Evolutionary conservation across 176 grass and related monocot genomes (phyloP), one percentile per base, ranked within the genome.

Genomic region (Rhynchospora tenuis): DNA sequence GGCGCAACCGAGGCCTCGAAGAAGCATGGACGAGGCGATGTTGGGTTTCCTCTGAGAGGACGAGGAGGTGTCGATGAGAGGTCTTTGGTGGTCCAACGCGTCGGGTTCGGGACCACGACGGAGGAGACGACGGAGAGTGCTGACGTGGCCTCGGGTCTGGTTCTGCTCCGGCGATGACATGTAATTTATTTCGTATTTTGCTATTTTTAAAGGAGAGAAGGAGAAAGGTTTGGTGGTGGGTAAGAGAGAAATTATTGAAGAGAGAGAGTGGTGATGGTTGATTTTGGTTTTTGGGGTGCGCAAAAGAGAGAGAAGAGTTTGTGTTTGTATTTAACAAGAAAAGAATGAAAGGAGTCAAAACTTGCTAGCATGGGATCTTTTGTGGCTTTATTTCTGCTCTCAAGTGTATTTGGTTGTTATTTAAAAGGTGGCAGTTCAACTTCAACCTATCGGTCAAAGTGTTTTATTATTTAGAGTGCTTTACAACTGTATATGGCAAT

Each of bases 1-100:
- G 81, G 91, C 17, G 86, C 95, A 98, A 46, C 95, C 92, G 46
- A 98, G 87, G 19, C 92, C 87, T 61, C 90, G 89, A 50, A 99
- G 90, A 58, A 86, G 87, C 60, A 75, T 91, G 33, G 87, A 63
- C 9, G 82, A 71, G 52, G 91, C 90, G 29, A 90, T 85, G 59
- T 75, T 22, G 0, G 85, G 84, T 77, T 70, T 84, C 50, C 80
- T 83, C 52, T 74, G 78, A 0, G 79, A 52, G 19, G 79, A 52
- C 0, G 79, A 52, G 19, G 79, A 52, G 19, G 87, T 72, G 52
- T 80, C 72, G 17, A 83, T 16, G 72, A 88, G 81, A 31, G 80
- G 80, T 45, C 31, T 82, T 6, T 27, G 80, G 50, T 77, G 73
- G 8, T 77, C 73, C 23, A 48, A 28, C 24, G 50, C 23, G 2